Conservation (phyloP, 2,329 filamentous ascomycete species). For the Aphanocladium album region DNA sequence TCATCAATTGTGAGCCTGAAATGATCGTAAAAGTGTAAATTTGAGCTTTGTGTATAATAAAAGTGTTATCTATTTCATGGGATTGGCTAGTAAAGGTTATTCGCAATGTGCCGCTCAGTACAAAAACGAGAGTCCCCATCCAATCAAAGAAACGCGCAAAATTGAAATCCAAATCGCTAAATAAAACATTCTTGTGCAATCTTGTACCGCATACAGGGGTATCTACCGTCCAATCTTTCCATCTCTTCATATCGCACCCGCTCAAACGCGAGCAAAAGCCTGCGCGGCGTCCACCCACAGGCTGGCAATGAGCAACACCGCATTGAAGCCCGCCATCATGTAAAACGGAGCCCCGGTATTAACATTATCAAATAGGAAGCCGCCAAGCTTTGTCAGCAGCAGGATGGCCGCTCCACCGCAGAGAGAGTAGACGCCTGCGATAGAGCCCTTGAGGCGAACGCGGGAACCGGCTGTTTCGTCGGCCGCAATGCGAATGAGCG, state of each 20-base stretch:
- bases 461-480: constrained; percentile 37
- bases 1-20: no score
- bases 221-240: background rate
- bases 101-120: no score
- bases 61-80: no score
- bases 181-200: background rate
- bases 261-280: constrained; percentile 26
- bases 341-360: constrained; percentile 81
- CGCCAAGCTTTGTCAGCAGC: constrained; percentile 85
- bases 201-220: background rate
- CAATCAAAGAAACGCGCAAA: background rate
- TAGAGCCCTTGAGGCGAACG: constrained; percentile 76
- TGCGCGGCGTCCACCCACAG: constrained; percentile 45
- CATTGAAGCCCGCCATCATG: constrained; percentile 90
- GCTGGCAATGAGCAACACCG: constrained; percentile 56
- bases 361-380: constrained; percentile 73
- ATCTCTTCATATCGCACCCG: background rate
- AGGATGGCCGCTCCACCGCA: constrained; percentile 87
- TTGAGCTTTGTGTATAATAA: no score
- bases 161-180: background rate
- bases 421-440: constrained; percentile 90
- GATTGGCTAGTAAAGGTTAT: no score
- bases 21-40: no score
- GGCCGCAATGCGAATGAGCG: constrained; percentile 31
- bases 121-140: no score